Percentiles rank a stretch among this genome's conserved stretches.
Evolutionary conservation across 768 basidiomycete genomes (phyloP).

Genomic region (Boletus pseudo-olivaceus): DNA sequence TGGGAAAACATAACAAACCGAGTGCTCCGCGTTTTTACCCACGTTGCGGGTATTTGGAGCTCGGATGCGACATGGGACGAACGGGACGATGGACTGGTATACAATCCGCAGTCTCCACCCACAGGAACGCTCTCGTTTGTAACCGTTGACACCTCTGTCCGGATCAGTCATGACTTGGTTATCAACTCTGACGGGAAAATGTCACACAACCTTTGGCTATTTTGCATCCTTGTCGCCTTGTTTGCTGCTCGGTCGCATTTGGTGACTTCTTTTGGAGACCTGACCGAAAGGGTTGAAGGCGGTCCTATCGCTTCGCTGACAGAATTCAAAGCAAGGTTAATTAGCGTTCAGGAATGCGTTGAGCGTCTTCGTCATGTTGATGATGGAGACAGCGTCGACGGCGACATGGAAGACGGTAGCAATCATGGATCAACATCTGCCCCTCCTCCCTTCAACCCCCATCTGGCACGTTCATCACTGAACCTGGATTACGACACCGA

Average conservation of each 20-base stretch:
- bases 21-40: conserved; percentile 18
- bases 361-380: conserved; percentile 17
- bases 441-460: conserved; percentile 18
- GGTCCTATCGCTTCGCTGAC: conserved; percentile 14
- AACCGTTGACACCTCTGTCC: conserved; percentile 10
- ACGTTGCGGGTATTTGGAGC: conserved; percentile 21
- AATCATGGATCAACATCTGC: conserved; percentile 22
- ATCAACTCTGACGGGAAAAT: conserved; percentile 51
- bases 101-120: conserved; percentile 23
- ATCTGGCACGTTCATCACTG: conserved; percentile 14
- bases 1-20: conserved; percentile 13
- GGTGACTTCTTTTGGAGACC: conserved; percentile 11
- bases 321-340: conserved; percentile 24
- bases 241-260: conserved; percentile 14
- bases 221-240: conserved; percentile 33
- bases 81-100: conserved; percentile 22
- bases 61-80: conserved; percentile 28
- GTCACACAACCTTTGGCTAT: conserved; percentile 49
- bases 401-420: conserved; percentile 17
- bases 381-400: conserved; percentile 14
- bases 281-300: conserved; percentile 11
- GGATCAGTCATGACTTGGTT: conserved; percentile 26
- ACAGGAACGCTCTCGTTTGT: conserved; percentile 12
- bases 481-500: conserved; percentile 19
- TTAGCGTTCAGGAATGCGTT: conserved; percentile 22